Conservation (phyloP, 768 basidiomycete species). For the Tricholoma furcatifolium region DNA sequence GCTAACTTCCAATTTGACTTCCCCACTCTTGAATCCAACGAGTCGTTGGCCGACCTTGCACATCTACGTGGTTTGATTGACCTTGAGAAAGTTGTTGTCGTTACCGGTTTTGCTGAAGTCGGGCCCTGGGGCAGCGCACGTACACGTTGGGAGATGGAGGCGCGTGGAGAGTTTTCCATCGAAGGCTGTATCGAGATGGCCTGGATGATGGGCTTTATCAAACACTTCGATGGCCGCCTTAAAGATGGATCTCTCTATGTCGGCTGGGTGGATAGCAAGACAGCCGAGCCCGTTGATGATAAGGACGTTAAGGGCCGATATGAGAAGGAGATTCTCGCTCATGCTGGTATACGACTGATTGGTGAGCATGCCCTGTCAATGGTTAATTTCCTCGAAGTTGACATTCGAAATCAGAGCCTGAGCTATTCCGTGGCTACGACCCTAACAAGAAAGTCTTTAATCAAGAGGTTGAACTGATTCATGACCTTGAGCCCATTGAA, state of each 20-base stretch:
- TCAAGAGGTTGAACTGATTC: constrained; percentile 94
- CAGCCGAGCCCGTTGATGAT: constrained; percentile 92
- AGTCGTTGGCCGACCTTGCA: constrained; percentile 69
- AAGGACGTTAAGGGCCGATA: constrained; percentile 94
- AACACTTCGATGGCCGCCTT: constrained; percentile 96
- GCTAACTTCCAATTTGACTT: constrained; percentile 98
- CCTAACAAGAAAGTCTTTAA: constrained; percentile 97
- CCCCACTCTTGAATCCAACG: constrained; percentile 75
- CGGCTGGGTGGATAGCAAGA: constrained; percentile 97
- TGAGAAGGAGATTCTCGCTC: constrained; percentile 89
- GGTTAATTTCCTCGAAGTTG: background rate
- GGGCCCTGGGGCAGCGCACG: constrained; percentile 98
- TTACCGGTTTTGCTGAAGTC: constrained; percentile 97
- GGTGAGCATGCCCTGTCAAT: constrained; percentile 49
- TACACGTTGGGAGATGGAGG: constrained; percentile 99
- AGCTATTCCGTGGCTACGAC: constrained; percentile 96
- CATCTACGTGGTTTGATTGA: constrained; percentile 88
- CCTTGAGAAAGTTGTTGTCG: constrained; percentile 92
- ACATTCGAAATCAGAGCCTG: constrained; percentile 68
- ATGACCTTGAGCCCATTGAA: constrained; percentile 96
- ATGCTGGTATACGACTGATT: constrained; percentile 92
- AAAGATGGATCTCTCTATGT: constrained; percentile 92
- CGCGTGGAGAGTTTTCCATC: constrained; percentile 93
- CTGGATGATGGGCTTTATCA: constrained; percentile 99
- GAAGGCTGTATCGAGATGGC: constrained; percentile 99